A percentile compares a stretch with the other conserved stretches of the same genome.
Conservation (phyloP, 805 yeast species). For the Candida hispaniensis region DNA sequence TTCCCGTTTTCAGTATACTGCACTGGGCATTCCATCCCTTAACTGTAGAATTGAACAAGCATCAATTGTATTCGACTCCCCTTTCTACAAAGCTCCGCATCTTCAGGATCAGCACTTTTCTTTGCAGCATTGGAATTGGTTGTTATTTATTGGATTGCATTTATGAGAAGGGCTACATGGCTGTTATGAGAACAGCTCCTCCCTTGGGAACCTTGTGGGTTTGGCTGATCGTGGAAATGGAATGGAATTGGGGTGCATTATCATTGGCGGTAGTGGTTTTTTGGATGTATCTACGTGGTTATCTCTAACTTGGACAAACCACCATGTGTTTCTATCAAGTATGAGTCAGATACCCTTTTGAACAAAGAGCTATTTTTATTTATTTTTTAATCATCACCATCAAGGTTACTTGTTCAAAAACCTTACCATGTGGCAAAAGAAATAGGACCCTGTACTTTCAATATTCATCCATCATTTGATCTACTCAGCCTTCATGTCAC, state of each 20-base stretch:
- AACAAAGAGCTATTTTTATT: no score
- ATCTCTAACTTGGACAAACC: no score
- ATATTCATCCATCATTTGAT: no score
- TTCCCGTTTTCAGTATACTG: conserved; percentile 28
- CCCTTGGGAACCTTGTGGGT: conserved; percentile 34
- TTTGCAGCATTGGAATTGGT: conserved; percentile 26
- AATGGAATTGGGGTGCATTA: conserved; percentile 28
- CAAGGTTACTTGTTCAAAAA: no score
- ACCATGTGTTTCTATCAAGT: no score
- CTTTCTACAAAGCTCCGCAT: conserved; percentile 20
- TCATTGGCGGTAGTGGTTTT: conserved; percentile 23
- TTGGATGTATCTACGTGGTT: conserved; percentile 22
- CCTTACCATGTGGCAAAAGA: no score
- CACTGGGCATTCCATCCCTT: conserved; percentile 18
- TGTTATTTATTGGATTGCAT: conserved; percentile 28
- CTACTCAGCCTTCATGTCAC: no score
- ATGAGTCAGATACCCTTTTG: no score
- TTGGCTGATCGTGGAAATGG: conserved; percentile 33
- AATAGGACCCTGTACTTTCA: no score
- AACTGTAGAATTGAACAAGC: neutral
- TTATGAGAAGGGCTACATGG: conserved; percentile 31
- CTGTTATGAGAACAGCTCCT: conserved; percentile 33
- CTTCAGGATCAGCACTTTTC: conserved; percentile 21
- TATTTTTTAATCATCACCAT: no score
- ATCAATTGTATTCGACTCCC: conserved; percentile 22